Conservation (phyloP, 768 basidiomycete genomes). For the Phlegmacium glaucopus region DNA sequence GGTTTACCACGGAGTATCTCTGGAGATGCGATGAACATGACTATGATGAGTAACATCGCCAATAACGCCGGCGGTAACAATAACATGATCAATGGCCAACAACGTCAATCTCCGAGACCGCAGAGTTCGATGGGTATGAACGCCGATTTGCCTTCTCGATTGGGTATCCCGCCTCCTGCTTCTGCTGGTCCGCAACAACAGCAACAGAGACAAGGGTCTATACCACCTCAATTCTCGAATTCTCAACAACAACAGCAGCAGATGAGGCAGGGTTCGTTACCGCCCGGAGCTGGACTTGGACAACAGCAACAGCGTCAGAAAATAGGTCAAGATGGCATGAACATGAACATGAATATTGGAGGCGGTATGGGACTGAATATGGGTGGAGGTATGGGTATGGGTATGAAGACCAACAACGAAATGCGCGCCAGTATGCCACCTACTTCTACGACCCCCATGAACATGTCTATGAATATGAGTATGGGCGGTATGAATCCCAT, state of each 20-base stretch:
- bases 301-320: constrained; percentile 6
- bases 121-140: constrained; percentile 16
- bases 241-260: constrained; percentile 1
- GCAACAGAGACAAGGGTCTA: constrained; percentile 26
- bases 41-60: too few relatives aligned
- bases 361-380: constrained; percentile 3
- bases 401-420: background rate
- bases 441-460: background rate
- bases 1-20: too few relatives aligned
- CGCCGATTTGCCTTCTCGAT: constrained; percentile 16
- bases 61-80: too few relatives aligned
- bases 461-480: background rate
- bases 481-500: background rate
- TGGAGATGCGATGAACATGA: too few relatives aligned
- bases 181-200: constrained; percentile 16
- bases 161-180: constrained; percentile 1
- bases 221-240: constrained; percentile 16
- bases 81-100: too few relatives aligned
- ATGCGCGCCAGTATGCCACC: too few relatives aligned
- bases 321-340: background rate
- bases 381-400: background rate
- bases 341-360: background rate
- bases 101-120: too few relatives aligned
- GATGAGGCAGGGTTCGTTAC: constrained; percentile 16
- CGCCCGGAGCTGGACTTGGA: constrained; percentile 6